phyloP scores from a whole-genome alignment of 1,139 yeast species.

The Schwanniomyces etchellsii region DNA sequence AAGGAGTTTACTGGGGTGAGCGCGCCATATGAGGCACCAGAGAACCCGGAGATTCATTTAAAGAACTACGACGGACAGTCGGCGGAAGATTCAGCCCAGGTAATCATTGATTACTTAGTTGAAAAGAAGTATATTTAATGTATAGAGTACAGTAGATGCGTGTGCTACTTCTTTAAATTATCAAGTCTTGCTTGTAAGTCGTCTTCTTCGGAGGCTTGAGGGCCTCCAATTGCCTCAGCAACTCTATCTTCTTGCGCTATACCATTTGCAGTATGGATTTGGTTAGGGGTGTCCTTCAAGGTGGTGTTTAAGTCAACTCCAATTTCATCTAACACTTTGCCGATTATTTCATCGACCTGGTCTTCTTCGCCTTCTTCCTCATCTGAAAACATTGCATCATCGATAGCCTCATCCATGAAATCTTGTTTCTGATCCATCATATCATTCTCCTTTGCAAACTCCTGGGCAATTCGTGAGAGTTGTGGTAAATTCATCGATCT shows the following conservation, averaged over 20 bases:
- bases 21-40: conserved; percentile 95
- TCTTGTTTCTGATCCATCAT: conserved; percentile 98
- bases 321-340: conserved; percentile 89
- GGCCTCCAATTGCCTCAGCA: conserved; percentile 42
- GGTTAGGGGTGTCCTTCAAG: conserved; percentile 65
- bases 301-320: conserved; percentile 79
- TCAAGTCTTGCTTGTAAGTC: conserved; percentile 87
- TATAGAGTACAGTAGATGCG: background rate
- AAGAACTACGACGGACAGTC: conserved; percentile 60
- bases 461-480: conserved; percentile 85
- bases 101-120: conserved; percentile 64
- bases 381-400: conserved; percentile 87
- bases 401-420: conserved; percentile 97
- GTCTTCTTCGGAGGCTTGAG: conserved; percentile 54
- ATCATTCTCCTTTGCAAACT: conserved; percentile 90
- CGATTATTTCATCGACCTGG: conserved; percentile 88
- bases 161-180: conserved; percentile 56
- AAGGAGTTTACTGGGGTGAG: conserved; percentile 94
- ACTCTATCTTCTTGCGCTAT: conserved; percentile 30
- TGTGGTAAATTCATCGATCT: conserved; percentile 87
- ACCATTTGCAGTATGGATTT: conserved; percentile 26
- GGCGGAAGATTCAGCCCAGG: conserved; percentile 75
- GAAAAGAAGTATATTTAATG: conserved; percentile 43
- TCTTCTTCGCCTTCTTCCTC: conserved; percentile 66
- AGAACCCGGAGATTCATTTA: conserved; percentile 73